Evolutionary conservation across 371 early-diverging fungal genomes (phyloP), one percentile per base, ranked within the genome.

Genomic region (Smittium mucronatum): DNA sequence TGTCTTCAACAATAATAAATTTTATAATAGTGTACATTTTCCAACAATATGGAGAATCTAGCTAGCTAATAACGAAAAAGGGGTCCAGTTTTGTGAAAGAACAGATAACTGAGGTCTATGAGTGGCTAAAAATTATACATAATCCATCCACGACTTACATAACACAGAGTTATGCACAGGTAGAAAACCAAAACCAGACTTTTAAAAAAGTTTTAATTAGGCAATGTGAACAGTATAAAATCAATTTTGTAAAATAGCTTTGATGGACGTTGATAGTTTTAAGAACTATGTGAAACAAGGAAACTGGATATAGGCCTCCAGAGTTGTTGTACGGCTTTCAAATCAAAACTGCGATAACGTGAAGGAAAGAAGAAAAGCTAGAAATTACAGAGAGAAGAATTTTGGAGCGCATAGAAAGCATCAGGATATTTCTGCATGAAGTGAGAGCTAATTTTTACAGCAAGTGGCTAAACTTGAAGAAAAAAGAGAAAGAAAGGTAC

Each of bases 121-220:
- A 35, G 35, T 25, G 30, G 0, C 26, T 81, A 0, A 70, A 71
- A 1, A 73, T 76, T 25, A 58, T 58, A 30, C 71, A 68, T 63
- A 57, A 61, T 1, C 70, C 72, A 32, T 71, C 73, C 1, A 70
- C 78, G 0, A 69, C 75, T 1, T 74, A 73, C 60, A 69, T 70
- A 30, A 75, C 78, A 0, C 73, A 78, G 65, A 75, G 71, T 1
- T 76, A 77, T 71, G 78, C 77, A 0, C 60, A 75, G 34, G 71
- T 74, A 16, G 79, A 82, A 68, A 47, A 77, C 25, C 70, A 75
- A 58, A 82, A 80, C 70, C 64, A 73, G 34, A 79, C 73, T 8
- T 30, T 72, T 2, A 58, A 33, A 26, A 34, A 57, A 33, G 29
- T 64, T 21, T 67, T 73, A 47, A 64, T 67, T 11, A 71, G 63